Evolutionary conservation across 805 yeast species (phyloP), one percentile per base, ranked within the genome.

Genomic region (Wickerhamomyces rabaulensis): DNA sequence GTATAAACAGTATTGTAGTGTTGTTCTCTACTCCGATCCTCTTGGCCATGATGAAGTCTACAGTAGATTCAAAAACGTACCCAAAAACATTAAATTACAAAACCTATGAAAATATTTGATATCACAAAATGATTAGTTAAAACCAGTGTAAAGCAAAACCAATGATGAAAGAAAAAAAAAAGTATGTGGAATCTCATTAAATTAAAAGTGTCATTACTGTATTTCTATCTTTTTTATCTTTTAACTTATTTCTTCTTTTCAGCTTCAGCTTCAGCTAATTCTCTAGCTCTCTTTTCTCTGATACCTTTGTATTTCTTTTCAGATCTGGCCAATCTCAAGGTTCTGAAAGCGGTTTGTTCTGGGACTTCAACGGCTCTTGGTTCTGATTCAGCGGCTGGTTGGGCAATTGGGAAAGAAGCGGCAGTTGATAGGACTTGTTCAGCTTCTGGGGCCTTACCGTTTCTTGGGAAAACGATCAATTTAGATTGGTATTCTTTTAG

Each of bases 181-280:
- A 33, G 16, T 16, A 17, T 16, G 36, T n/a, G 20, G 36, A 33
- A 33, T 33, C 36, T 33, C 36, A 33, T 33, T 33, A 33, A 33
- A 33, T 33, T 33, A 33, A 33, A 33, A 33, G 36, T n/a, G 36
- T 33, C 36, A 33, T 33, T 33, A 33, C 36, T 20, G 16, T 37
- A 21, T 37, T 20, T 39, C 45, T 87, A 88, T 84, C 88, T 88
- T 89, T n/a, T 90, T 90, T 45, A 63, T 89, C 97, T 70, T 71
- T 81, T 67, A 95, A 40, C 46, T 82, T 87, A 88, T 84, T 89
- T 89, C 89, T 90, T 90, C 91, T 90, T 90, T 68, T 90, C 97
- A 78, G 95, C 96, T 80, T 91, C 98, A 73, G 97, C 98, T 79
- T 88, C 97, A 73, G 97, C 97, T 80, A 81, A 82, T 63, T 91